Conservation (phyloP, 2,329 filamentous ascomycete genomes). For the Aspergillus ruber region DNA sequence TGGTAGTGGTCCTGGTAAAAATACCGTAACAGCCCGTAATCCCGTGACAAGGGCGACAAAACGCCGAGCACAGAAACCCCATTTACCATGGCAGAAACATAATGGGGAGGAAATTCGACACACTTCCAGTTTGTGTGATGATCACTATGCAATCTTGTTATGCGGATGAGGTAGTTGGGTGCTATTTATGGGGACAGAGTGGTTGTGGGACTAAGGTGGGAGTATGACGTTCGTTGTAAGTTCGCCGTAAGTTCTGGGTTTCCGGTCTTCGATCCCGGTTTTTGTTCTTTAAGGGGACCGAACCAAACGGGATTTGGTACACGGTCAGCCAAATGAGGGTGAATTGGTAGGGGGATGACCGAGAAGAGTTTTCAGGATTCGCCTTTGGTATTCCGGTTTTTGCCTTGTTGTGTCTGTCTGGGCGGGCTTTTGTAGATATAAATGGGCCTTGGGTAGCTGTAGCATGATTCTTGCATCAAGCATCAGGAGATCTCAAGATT, state of each 20-base stretch:
- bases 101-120: conserved; percentile 23
- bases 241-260: conserved; percentile 5
- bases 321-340: too few relatives aligned
- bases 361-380: background rate
- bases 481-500: too few relatives aligned
- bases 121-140: conserved; percentile 20
- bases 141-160: background rate
- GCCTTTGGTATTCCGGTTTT: conserved; percentile 11
- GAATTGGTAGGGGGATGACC: too few relatives aligned
- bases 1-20: background rate
- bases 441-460: conserved; percentile 1
- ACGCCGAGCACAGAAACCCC: background rate
- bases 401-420: conserved; percentile 7
- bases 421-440: conserved; percentile 2
- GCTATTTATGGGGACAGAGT: background rate
- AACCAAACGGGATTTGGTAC: too few relatives aligned
- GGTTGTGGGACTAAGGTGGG: background rate
- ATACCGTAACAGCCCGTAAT: background rate
- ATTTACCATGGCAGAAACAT: conserved; percentile 7
- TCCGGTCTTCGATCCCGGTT: background rate
- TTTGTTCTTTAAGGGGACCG: too few relatives aligned
- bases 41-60: background rate
- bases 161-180: background rate
- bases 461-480: too few relatives aligned
- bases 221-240: conserved; percentile 1